Percentiles rank a stretch among this genome's conserved stretches.
phyloP scores from a whole-genome alignment of 2,329 filamentous ascomycete genomes.

The Exophiala phaeomuriformis region DNA sequence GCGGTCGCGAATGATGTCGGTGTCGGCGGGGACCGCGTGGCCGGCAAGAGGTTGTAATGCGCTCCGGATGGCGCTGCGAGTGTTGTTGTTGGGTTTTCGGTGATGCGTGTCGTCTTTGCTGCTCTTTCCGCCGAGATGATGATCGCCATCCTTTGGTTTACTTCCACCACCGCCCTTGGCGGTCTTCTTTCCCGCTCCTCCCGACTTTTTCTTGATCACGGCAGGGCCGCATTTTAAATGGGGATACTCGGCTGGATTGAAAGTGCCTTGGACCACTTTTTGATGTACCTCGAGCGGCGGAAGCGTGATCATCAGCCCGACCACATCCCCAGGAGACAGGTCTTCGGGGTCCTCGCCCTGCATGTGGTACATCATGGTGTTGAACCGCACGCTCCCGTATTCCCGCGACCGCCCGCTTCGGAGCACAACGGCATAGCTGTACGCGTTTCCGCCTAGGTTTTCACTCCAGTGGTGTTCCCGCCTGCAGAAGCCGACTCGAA shows the following conservation, averaged over 20 bases:
- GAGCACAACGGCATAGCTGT: conserved; percentile 26
- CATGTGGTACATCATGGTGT: conserved; percentile 93
- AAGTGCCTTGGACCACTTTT: conserved; percentile 78
- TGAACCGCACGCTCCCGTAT: conserved; percentile 64
- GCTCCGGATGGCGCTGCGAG: conserved; percentile 15
- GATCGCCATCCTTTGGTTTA: conserved; percentile 22
- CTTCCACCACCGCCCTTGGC: conserved; percentile 18
- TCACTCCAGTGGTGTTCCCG: conserved; percentile 33
- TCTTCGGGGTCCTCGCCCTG: conserved; percentile 78
- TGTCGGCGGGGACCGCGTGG: conserved; percentile 18
- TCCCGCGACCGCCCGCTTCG: conserved; percentile 33
- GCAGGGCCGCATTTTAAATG: conserved; percentile 26
- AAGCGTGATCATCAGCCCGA: conserved; percentile 85
- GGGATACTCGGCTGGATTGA: conserved; percentile 68
- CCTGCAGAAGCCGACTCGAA: conserved; percentile 43
- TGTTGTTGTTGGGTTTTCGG: conserved; percentile 3
- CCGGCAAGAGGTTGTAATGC: conserved; percentile 8
- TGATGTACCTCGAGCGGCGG: conserved; percentile 78
- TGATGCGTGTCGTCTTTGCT: conserved; percentile 11
- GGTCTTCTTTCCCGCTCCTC: conserved; percentile 19
- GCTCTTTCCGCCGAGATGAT: conserved; percentile 1
- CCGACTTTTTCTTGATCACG: conserved; percentile 22
- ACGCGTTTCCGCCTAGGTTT: conserved; percentile 25
- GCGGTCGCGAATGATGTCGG: conserved; percentile 85
- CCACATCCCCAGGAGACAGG: conserved; percentile 82